Base-by-base conservation (phyloP, 495 filamentous ascomycete species). In the Aeminium ludgeri region DNA sequence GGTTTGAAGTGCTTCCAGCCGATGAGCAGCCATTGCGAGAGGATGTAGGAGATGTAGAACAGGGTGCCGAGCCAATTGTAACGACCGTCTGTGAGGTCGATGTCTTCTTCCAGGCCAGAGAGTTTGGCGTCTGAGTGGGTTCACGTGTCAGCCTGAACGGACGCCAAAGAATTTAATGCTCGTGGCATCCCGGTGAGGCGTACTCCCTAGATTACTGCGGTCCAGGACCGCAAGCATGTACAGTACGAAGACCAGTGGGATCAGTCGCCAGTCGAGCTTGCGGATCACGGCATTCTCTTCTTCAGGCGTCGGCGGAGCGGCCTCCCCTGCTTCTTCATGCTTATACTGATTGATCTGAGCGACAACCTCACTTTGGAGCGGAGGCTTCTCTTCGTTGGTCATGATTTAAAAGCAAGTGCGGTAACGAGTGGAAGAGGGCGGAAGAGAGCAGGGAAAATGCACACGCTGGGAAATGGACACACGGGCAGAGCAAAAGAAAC, bases 141-240 rank as follows among this genome's bases (percentile, higher is more conserved):
- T n/a, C n/a, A n/a, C n/a, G n/a, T n/a, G n/a, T n/a, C n/a, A n/a
- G n/a, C n/a, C n/a, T n/a, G n/a, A n/a, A n/a, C n/a, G n/a, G n/a
- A n/a, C n/a, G n/a, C n/a, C n/a, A n/a, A n/a, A n/a, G n/a, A n/a
- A n/a, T n/a, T n/a, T n/a, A 7, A 30, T 10, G 12, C n/a, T n/a
- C 17, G 8, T n/a, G n/a, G n/a, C 40, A 87, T 62, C 17, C 80
- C 80, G 12, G 80, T 79, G 32, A 87, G 76, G 42, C 66, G 73
- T 7, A 82, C 82, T 57, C 16, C 45, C 53, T 36, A 55, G 42
- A 37, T 55, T 50, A 15, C 37, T 36, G 48, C 81, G 67, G 55
- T 86, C 81, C 41, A 86, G 56, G 54, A 89, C 86, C 33, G 73
- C 74, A 23, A 95, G 67, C 65, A 86, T 68, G 55, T 92, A 94